Evolutionary conservation across 768 basidiomycete species (phyloP).

Genomic region (Lactarius hatsudake): DNA sequence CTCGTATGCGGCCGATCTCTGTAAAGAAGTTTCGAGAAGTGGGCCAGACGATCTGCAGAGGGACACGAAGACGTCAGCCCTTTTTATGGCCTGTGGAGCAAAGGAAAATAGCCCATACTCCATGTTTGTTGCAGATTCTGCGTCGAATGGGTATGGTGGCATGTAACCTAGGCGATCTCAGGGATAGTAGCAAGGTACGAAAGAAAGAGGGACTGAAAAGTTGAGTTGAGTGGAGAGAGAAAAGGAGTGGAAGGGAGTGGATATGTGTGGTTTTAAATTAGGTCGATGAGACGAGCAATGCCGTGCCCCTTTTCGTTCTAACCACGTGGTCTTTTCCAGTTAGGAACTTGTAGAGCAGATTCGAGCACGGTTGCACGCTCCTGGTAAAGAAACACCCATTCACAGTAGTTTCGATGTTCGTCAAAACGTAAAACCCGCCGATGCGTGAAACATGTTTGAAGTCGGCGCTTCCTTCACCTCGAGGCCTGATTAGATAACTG

Average conservation of each 20-base stretch:
- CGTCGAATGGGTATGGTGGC: background rate
- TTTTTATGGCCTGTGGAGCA: background rate
- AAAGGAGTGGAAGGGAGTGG: background rate
- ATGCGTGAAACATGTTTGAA: background rate
- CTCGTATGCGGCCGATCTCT: constrained; percentile 15
- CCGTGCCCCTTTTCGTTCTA: background rate
- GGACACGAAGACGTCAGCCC: background rate
- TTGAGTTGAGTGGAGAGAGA: background rate
- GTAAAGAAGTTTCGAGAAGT: background rate
- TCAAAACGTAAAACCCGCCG: background rate
- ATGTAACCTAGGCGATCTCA: background rate
- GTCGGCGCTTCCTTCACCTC: background rate
- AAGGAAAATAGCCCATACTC: background rate
- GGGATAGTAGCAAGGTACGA: background rate
- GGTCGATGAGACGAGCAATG: background rate
- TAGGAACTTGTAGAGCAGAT: background rate
- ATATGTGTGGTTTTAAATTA: background rate
- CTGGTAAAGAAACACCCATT: no score
- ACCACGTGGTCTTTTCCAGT: background rate
- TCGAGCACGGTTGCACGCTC: no score
- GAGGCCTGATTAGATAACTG: no score
- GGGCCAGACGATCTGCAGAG: background rate
- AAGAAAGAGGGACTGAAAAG: background rate
- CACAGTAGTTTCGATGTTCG: background rate
- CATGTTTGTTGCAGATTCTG: constrained; percentile 4